Base-by-base conservation (phyloP, 176 grass and related monocot species). In the Rhynchospora breviuscula region DNA sequence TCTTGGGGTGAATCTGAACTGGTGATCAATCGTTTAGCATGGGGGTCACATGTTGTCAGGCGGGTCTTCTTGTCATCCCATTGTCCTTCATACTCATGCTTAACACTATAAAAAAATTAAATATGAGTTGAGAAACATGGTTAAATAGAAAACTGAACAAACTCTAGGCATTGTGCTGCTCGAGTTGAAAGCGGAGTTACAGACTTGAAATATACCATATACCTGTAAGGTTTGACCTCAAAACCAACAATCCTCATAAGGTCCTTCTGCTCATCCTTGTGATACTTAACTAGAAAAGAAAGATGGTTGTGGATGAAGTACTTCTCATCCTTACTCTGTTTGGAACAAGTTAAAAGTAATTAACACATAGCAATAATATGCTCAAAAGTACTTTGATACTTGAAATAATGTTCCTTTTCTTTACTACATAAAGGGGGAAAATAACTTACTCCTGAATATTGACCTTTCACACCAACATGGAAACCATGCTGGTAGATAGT, bases 221-320 rank as follows among this genome's bases (percentile, higher is more conserved):
- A 97, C 91, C 93, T 97, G 87, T 88, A 91, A 65, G 91, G 91
- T 82, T 93, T 93, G 44, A 97, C 91, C 85, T 97, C 89, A 76
- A 97, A 97, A 29, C 91, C 93, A 67, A 97, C 93, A 12, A 97
- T 97, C 71, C 93, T 91, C 57, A 89, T 86, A 88, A 89, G 80
- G 83, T 89, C 91, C 70, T 84, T 93, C 84, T 89, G 85, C 35
- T 83, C 89, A 78, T 97, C 93, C 79, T 85, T 93, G 87, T 97
- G 91, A 86, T 91, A 97, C 80, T 93, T 97, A 67, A 97, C 93
- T 21, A 83, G 85, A 83, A 93, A 97, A 59, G 91, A 88, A 76
- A 97, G 81, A 88, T 97, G 93, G 25, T 96, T 96, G 85, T 96
- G 91, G 79, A 96, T 93, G 74, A 93, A 96, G 77, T 91, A 88